Evolutionary conservation across 148 eudicot genomes (phyloP).

Genomic region (Spergularia bocconei): DNA sequence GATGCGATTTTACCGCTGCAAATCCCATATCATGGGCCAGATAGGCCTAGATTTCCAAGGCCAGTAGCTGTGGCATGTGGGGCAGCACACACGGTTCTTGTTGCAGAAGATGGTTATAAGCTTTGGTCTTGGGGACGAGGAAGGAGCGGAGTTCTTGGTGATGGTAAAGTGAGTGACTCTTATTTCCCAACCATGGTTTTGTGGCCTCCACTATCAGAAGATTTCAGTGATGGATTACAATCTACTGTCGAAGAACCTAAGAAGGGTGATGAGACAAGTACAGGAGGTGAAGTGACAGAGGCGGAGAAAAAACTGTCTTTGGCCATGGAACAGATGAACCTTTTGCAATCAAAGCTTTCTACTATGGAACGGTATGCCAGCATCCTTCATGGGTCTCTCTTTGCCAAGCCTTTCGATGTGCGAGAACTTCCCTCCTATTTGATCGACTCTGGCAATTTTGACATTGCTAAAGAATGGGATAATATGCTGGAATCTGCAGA

Average conservation of each 20-base stretch:
- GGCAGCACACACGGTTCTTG: slow-evolving; percentile 82
- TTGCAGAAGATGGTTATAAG: slow-evolving; percentile 58
- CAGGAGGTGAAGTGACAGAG: slow-evolving; percentile 29
- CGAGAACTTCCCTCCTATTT: slow-evolving; percentile 55
- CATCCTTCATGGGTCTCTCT: slow-evolving; percentile 71
- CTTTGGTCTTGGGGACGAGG: slow-evolving; percentile 94
- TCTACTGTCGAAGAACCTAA: slow-evolving; percentile 21
- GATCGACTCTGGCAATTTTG: slow-evolving; percentile 41
- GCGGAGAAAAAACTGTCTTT: slow-evolving; percentile 35
- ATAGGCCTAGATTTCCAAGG: slow-evolving; percentile 47
- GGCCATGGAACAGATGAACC: slow-evolving; percentile 56
- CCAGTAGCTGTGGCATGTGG: slow-evolving; percentile 73
- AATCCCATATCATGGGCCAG: slow-evolving; percentile 36
- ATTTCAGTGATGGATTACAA: slow-evolving; percentile 33
- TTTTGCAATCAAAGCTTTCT: slow-evolving; percentile 48
- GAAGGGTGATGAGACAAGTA: slow-evolving; percentile 24
- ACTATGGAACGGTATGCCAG: slow-evolving; percentile 59
- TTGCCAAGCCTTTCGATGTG: slow-evolving; percentile 63
- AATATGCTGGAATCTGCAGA: slow-evolving; percentile 68
- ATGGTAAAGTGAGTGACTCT: slow-evolving; percentile 48
- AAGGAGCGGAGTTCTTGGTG: slow-evolving; percentile 77
- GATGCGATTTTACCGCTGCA: slow-evolving; percentile 62
- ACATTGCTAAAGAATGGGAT: slow-evolving; percentile 72
- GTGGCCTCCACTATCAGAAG: slow-evolving; percentile 68
- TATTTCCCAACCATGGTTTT: slow-evolving; percentile 50